A percentile compares a stretch with the other conserved stretches of the same genome.
Evolutionary conservation across 345 rosid species (phyloP).

Genomic region (Nephelium lappaceum): DNA sequence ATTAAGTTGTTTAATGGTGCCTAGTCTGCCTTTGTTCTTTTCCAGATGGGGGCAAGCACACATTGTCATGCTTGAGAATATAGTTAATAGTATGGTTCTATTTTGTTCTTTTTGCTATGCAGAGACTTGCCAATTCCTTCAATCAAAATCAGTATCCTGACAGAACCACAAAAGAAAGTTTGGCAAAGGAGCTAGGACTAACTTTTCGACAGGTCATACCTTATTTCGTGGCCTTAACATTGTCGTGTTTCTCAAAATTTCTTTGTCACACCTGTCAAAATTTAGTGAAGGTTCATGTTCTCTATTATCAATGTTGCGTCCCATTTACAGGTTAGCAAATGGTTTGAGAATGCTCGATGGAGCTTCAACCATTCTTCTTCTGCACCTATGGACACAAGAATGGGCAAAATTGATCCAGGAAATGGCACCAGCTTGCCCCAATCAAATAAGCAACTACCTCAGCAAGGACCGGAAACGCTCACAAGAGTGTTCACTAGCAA

Average conservation of each 20-base stretch:
- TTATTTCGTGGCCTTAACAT: constrained; percentile 5
- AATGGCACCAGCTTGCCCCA: constrained; percentile 27
- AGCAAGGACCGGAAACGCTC: too few species aligned
- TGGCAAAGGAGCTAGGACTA: constrained; percentile 65
- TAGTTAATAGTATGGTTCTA: constrained; percentile 3
- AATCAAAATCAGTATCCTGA: constrained; percentile 75
- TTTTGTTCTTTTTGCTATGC: constrained; percentile 26
- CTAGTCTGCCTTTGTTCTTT: neutral
- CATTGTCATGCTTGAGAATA: neutral
- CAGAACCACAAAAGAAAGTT: constrained; percentile 52
- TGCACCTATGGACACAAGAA: constrained; percentile 21
- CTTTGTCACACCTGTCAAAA: neutral
- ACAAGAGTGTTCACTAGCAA: neutral
- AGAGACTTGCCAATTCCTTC: constrained; percentile 62
- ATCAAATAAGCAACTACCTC: neutral
- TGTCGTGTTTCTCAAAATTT: neutral
- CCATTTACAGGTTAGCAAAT: constrained; percentile 62
- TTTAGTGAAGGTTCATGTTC: constrained; percentile 1
- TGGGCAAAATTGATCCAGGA: constrained; percentile 22
- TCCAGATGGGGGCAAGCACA: neutral
- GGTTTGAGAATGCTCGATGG: constrained; percentile 90
- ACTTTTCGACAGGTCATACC: constrained; percentile 61
- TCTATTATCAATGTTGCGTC: neutral
- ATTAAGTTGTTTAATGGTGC: neutral
- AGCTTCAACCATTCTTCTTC: constrained; percentile 48